phyloP scores from a whole-genome alignment of 176 grass and related monocot genomes.

The Rhynchospora breviuscula region DNA sequence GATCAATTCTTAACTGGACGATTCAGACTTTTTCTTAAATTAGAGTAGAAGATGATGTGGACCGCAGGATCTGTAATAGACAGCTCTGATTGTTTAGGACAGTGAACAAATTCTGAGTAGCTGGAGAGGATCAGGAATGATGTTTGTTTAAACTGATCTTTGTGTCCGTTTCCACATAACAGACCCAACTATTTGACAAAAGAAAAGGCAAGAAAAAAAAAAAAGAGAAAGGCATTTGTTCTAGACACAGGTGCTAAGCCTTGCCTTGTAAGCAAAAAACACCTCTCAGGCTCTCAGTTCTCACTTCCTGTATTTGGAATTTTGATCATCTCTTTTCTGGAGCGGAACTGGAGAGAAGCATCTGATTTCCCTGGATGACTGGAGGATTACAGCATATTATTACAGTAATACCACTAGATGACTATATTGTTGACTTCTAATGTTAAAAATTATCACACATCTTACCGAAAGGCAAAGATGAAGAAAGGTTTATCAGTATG shows the following conservation, averaged over 20 bases:
- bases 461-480: background rate
- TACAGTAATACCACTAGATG: background rate
- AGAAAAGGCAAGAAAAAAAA: background rate
- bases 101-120: background rate
- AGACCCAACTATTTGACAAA: background rate
- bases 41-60: background rate
- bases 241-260: background rate
- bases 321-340: background rate
- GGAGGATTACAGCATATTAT: background rate
- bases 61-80: background rate
- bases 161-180: background rate
- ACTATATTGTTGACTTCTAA: background rate
- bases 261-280: slow-evolving; percentile 13
- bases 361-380: background rate
- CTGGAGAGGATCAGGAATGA: background rate
- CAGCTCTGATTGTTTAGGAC: background rate
- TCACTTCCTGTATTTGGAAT: background rate
- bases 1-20: background rate
- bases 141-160: background rate
- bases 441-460: background rate
- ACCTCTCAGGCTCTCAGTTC: background rate
- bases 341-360: background rate
- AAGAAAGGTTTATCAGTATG: background rate
- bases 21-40: background rate
- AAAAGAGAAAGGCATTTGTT: background rate